Base-by-base conservation (phyloP, 225 moss, liverwort and hornwort genomes). In the Polytrichum formosum region DNA sequence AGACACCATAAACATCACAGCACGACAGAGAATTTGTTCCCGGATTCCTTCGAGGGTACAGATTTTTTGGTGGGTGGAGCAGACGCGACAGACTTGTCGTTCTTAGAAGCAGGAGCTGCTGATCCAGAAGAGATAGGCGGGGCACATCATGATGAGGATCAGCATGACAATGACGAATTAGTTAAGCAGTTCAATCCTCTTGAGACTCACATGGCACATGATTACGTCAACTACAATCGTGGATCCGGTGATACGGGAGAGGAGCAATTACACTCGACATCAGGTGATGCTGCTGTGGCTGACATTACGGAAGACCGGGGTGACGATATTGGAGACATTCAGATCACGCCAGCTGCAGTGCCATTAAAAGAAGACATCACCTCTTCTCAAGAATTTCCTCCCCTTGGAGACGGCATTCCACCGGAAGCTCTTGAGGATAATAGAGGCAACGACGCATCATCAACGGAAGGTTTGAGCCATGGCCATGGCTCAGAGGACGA, bases 171-270 rank as follows among this genome's bases (percentile, higher is more conserved):
- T 8, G 33, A 71, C 54, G 20, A 65, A 70, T 68, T 35, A 75
- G 33, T n/a, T 26, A 55, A 75, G 55, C 22, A 31, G 31, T 64
- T 77, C 6, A 65, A 77, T 54, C 77, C 73, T 26, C 75, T 80
- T 70, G 70, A 75, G 59, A 75, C 82, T 33, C 86, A 79, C 10
- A 82, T 85, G 77, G 79, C 79, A 60, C 76, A 72, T 6, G 74
- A 79, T 70, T 82, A 79, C 31, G 79, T 85, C 22, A 85, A 77
- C 29, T 79, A 77, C 54, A 82, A 54, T 60, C 82, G 74, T 63
- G 85, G 84, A 54, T 75, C 78, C 46, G 46, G 46, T 46, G 46
- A 46, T 46, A 46, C 4, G 46, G 46, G 46, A 46, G 46, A 46
- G 46, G 46, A 46, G 10, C 46, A 10, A 46, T 46, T 46, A 46